phyloP scores from a whole-genome alignment of 192 early-diverging fungal species.

The Entomortierella beljakovae region DNA sequence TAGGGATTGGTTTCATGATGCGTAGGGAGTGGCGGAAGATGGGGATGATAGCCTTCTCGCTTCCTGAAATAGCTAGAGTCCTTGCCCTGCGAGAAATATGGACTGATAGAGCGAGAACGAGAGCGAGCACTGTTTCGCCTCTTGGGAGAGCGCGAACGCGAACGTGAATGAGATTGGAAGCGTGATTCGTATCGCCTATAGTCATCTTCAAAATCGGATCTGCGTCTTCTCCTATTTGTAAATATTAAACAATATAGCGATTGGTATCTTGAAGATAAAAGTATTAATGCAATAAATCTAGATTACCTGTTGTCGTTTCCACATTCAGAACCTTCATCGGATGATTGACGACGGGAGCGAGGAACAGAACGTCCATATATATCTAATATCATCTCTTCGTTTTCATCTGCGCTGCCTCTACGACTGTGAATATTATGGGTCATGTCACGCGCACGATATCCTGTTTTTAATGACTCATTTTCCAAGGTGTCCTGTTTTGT shows the following conservation, averaged over 20 bases:
- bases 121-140: slow-evolving; percentile 29
- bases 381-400: slow-evolving; percentile 51
- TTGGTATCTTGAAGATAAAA: background rate
- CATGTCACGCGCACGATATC: slow-evolving; percentile 33
- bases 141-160: slow-evolving; percentile 23
- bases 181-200: slow-evolving; percentile 30
- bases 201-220: slow-evolving; percentile 36
- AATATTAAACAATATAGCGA: background rate
- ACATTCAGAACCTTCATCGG: slow-evolving; percentile 40
- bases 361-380: slow-evolving; percentile 49
- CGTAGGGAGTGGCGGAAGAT: background rate
- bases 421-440: slow-evolving; percentile 48
- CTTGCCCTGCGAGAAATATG: slow-evolving; percentile 24
- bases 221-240: slow-evolving; percentile 22
- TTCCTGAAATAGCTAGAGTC: slow-evolving; percentile 13
- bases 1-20: slow-evolving; percentile 39
- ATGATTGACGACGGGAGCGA: slow-evolving; percentile 43
- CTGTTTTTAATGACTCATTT: slow-evolving; percentile 1
- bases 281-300: background rate
- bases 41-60: background rate
- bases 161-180: slow-evolving; percentile 31
- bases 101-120: slow-evolving; percentile 43
- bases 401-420: slow-evolving; percentile 35
- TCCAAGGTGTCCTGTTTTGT: background rate
- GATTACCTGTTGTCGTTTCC: slow-evolving; percentile 37